phyloP scores from a whole-genome alignment of 805 yeast species.

The Candida suzukii region DNA sequence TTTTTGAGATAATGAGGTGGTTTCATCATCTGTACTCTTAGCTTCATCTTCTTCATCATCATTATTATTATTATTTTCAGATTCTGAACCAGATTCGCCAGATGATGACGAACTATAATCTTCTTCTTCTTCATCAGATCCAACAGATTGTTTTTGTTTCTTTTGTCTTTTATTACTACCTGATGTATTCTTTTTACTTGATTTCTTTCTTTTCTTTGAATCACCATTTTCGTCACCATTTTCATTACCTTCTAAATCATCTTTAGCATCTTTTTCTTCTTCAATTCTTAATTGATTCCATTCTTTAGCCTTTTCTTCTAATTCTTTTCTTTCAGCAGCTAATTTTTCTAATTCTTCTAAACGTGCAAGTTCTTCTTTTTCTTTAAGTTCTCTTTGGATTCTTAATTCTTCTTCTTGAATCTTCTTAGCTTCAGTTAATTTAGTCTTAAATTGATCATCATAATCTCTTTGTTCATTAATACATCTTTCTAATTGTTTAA shows the following conservation, averaged over 20 bases:
- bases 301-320: slow-evolving; percentile 52
- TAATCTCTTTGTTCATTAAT: slow-evolving; percentile 65
- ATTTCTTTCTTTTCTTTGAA: slow-evolving; percentile 19
- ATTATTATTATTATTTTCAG: slow-evolving; percentile 3
- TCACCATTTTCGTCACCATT: slow-evolving; percentile 25
- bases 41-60: slow-evolving; percentile 9
- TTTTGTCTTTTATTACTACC: slow-evolving; percentile 6
- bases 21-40: slow-evolving; percentile 1
- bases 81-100: slow-evolving; percentile 9
- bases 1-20: neutral
- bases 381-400: slow-evolving; percentile 35
- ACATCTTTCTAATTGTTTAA: slow-evolving; percentile 62
- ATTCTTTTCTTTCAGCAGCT: slow-evolving; percentile 37
- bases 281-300: slow-evolving; percentile 37
- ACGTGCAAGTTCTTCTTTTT: slow-evolving; percentile 39
- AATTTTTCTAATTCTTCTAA: slow-evolving; percentile 34
- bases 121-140: slow-evolving; percentile 41
- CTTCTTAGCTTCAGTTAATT: slow-evolving; percentile 68
- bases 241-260: slow-evolving; percentile 26
- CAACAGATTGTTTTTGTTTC: slow-evolving; percentile 23
- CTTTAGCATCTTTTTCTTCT: slow-evolving; percentile 27
- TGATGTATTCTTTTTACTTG: slow-evolving; percentile 16
- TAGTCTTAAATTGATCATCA: slow-evolving; percentile 49
- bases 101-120: slow-evolving; percentile 2
- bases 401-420: slow-evolving; percentile 49